Base-by-base conservation (phyloP, 2,329 filamentous ascomycete species). In the Sclerotinia glacialis region DNA sequence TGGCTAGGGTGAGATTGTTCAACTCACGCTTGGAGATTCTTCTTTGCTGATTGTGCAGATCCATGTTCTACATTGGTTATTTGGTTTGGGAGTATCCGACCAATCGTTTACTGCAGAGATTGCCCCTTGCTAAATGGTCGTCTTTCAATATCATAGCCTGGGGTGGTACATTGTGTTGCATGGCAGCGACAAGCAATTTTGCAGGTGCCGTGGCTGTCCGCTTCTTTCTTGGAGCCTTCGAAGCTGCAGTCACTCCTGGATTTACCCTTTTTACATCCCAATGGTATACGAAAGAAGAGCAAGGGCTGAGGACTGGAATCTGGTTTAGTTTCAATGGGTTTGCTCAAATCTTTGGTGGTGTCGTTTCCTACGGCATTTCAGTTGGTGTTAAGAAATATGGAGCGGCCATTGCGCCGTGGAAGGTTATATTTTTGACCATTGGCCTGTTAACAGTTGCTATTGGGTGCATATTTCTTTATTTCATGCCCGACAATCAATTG, bases 281-380 rank as follows among this genome's bases (percentile, higher is more conserved):
- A 77, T 91, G 88, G 88, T 92, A 90, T 72, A 91, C 89, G 0
- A 87, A 87, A 75, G 80, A 81, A 64, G 89, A 91, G 74, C 88
- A 91, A 77, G 86, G 85, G 1, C 78, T 81, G 0, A 79, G 89
- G 11, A 85, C 84, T 1, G 84, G 83, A 5, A 83, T 90, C 65
- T 91, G 89, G 89, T 90, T 90, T 77, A 83, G 80, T 60, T 89
- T 88, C 78, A 89, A 88, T 69, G 86, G 86, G 2, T 83, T 83
- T 63, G 86, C 83, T 0, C 86, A 87, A 74, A 86, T 89, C 21
- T 80, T 89, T 46, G 87, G 87, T 9, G 87, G 86, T 2, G 70
- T 86, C 1, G 77, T 89, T 0, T 85, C 86, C 0, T 89, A 89
- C 70, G 86, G 86, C 2, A 88, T 89, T 52, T 85, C 85, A 0